Base-by-base conservation (phyloP, 371 early-diverging fungal genomes). In the Saksenaea vasiformis region DNA sequence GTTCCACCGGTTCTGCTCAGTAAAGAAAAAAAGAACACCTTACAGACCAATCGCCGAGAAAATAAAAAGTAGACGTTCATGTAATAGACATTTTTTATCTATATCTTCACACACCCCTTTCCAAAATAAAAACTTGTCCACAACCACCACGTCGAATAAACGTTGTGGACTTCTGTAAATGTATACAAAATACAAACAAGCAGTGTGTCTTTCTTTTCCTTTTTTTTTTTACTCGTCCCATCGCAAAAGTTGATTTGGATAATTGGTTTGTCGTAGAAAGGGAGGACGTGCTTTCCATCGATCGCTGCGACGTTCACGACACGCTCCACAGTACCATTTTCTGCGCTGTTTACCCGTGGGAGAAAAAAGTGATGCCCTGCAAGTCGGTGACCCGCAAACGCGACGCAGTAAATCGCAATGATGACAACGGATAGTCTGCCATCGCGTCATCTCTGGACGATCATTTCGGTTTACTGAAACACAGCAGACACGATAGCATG, bases 61-160 rank as follows among this genome's bases (percentile, higher is more conserved):
- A 47, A 22, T 19, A 47, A 47, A 47, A 47, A 47, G 51, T 47
- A 47, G 51, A 47, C 51, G 31, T 39, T 39, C 39, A 47, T 47
- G 51, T 47, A 47, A 47, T 47, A 47, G 51, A 47, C 51, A 47
- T 47, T 22, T 31, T 31, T 31, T 47, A 47, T 47, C 51, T 47
- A 17, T 22, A 39, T 39, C 39, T 39, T 39, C 51, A 47, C 10
- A n/a, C 51, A 47, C 51, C 51, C 51, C 51, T 47, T 47, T 47
- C 51, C 51, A 47, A 47, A 19, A 47, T 19, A 47, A 19, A 22
- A 31, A 31, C 31, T 31, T 31, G 31, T 31, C 31, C 31, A 31
- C 31, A 31, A 31, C 31, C 31, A 31, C 31, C 31, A 7, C 31
- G 51, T 22, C 22, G 19, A 17, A n/a, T 22, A 17, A 22, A 22